phyloP scores from a whole-genome alignment of 2,329 filamentous ascomycete genomes.

The Thelonectria discophora region DNA sequence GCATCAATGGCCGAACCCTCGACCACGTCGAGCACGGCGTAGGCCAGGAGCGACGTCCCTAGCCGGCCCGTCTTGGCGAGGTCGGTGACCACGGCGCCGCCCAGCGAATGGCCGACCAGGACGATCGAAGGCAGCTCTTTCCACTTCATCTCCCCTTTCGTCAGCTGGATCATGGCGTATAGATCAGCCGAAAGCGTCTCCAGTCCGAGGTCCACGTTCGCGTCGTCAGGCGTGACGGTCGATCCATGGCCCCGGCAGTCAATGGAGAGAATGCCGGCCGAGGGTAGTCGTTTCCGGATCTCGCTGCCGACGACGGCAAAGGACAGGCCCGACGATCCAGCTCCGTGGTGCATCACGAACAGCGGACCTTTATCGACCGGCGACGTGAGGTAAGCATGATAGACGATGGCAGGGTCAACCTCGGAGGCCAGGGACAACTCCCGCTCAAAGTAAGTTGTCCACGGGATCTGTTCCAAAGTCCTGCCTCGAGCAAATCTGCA shows the following conservation, averaged over 20 bases:
- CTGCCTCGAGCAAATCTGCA: conserved; percentile 60
- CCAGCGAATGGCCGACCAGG: conserved; percentile 90
- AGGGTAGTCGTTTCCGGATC: conserved; percentile 78
- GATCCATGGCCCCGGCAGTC: conserved; percentile 90
- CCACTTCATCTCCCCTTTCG: conserved; percentile 77
- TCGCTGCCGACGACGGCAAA: conserved; percentile 85
- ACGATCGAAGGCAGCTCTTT: conserved; percentile 75
- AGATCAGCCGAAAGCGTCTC: conserved; percentile 78
- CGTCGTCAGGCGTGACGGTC: conserved; percentile 60
- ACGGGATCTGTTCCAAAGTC: conserved; percentile 73
- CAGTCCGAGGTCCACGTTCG: conserved; percentile 72
- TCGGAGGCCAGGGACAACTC: conserved; percentile 77
- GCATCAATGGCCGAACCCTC: conserved; percentile 97
- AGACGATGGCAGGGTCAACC: conserved; percentile 60
- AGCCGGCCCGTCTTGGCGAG: conserved; percentile 75
- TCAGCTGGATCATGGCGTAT: conserved; percentile 72
- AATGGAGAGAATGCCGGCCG: conserved; percentile 82
- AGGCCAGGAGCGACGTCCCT: conserved; percentile 77
- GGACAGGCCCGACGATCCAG: conserved; percentile 89
- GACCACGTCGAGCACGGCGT: conserved; percentile 92
- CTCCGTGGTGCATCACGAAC: conserved; percentile 94
- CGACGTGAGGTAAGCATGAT: conserved; percentile 90
- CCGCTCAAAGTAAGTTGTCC: conserved; percentile 91
- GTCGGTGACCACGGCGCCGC: conserved; percentile 89
- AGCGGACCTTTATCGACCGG: conserved; percentile 79